These are phyloP conservation scores for Erythrophleum ivorense DNA, from an alignment of 331 rosid species.

Conservation along the genomic window DNA sequence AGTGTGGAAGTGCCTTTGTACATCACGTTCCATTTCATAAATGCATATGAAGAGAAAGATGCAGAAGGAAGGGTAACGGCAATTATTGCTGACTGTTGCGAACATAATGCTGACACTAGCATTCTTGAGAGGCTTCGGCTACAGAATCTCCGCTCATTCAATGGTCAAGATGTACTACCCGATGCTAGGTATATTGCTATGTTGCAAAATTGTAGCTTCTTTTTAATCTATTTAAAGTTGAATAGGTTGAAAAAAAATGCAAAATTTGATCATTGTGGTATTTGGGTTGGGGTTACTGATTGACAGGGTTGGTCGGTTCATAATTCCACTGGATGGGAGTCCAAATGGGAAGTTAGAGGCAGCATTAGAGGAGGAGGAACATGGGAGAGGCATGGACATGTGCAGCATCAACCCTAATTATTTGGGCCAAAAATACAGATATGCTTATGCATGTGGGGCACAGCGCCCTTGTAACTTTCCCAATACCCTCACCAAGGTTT, in stretches of 20 bases:
- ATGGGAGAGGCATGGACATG: slow-evolving; percentile 96
- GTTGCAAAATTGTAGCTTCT: no score
- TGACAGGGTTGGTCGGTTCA: slow-evolving; percentile 89
- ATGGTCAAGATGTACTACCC: slow-evolving; percentile 71
- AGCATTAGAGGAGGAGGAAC: slow-evolving; percentile 88
- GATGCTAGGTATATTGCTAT: slow-evolving; percentile 80
- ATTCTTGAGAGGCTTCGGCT: slow-evolving; percentile 77
- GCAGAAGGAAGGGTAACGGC: slow-evolving; percentile 81
- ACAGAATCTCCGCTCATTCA: slow-evolving; percentile 64
- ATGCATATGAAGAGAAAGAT: slow-evolving; percentile 86
- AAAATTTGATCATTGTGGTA: no score
- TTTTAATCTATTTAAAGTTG: background rate
- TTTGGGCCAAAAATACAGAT: slow-evolving; percentile 82
- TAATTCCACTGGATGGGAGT: slow-evolving; percentile 83
- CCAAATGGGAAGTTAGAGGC: slow-evolving; percentile 71
- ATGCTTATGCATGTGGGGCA: slow-evolving; percentile 96
- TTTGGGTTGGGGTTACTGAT: background rate
- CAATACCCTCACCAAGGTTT: slow-evolving; percentile 91
- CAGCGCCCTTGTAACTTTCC: slow-evolving; percentile 95
- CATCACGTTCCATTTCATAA: slow-evolving; percentile 89
- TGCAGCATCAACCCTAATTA: slow-evolving; percentile 85
- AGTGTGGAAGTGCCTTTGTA: slow-evolving; percentile 89
- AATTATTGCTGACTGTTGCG: slow-evolving; percentile 81
- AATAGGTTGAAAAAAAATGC: background rate
- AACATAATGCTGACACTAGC: slow-evolving; percentile 69